Conservation (phyloP, 768 basidiomycete species). For the Leccinum subtestaceum region DNA sequence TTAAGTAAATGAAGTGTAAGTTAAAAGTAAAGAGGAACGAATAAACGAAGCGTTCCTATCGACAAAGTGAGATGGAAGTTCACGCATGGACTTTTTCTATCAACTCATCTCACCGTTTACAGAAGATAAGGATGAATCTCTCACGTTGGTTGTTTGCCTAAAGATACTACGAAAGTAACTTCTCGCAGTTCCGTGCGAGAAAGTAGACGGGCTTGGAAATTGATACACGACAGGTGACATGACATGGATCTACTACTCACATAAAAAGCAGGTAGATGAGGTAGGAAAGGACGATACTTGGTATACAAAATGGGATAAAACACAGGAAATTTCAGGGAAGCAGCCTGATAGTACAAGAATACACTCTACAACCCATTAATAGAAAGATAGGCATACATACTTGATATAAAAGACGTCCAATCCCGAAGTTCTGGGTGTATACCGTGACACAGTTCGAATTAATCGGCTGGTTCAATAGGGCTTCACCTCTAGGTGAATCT, state of each 20-base stretch:
- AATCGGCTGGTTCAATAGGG: slow-evolving; percentile 24
- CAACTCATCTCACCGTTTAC: background rate
- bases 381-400: slow-evolving; percentile 4
- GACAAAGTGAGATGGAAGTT: background rate
- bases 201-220: background rate
- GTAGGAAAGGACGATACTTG: background rate
- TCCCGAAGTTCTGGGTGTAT: background rate
- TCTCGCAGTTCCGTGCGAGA: background rate
- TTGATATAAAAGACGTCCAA: slow-evolving; percentile 1
- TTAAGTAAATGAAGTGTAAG: too few species aligned
- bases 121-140: background rate
- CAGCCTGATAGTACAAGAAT: background rate
- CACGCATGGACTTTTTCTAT: background rate
- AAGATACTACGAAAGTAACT: background rate
- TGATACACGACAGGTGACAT: background rate
- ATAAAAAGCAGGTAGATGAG: background rate
- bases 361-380: slow-evolving; percentile 1
- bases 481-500: slow-evolving; percentile 31
- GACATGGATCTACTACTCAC: background rate
- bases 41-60: too few species aligned
- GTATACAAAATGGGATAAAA: background rate
- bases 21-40: too few species aligned
- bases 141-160: too few species aligned
- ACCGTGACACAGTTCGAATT: slow-evolving; percentile 10
- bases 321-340: background rate